phyloP scores from a whole-genome alignment of 768 basidiomycete genomes.

The Clitopilus hobsonii region DNA sequence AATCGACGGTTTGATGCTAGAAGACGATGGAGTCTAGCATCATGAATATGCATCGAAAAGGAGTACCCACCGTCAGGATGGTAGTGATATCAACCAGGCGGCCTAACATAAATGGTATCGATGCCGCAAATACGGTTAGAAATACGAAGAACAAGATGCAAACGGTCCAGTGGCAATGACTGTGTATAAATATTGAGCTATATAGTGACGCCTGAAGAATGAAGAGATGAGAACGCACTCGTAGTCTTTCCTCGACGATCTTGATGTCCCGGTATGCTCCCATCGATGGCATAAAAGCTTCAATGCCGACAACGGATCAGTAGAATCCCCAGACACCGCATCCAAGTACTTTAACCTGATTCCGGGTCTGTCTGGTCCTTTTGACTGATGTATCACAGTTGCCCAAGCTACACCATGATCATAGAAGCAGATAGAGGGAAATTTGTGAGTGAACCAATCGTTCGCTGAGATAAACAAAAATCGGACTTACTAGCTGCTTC shows the following conservation, averaged over 20 bases:
- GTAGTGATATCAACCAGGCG: conserved; percentile 30
- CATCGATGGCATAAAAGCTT: conserved; percentile 29
- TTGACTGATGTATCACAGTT: conserved; percentile 38
- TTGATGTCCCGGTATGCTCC: conserved; percentile 27
- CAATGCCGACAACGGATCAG: conserved; percentile 23
- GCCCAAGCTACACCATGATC: conserved; percentile 46
- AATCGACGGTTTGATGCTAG: conserved; percentile 28
- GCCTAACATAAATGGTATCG: conserved; percentile 30
- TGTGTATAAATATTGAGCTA: conserved; percentile 14
- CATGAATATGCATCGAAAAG: background rate
- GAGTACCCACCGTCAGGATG: conserved; percentile 18
- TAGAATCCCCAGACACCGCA: conserved; percentile 22
- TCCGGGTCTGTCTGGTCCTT: conserved; percentile 22
- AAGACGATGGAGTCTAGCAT: background rate
- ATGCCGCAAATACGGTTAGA: conserved; percentile 19
- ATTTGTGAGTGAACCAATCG: too few relatives aligned
- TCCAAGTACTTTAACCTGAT: conserved; percentile 32
- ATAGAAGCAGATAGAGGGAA: too few relatives aligned
- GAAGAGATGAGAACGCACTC: conserved; percentile 29
- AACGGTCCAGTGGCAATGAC: conserved; percentile 31
- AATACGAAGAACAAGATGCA: conserved; percentile 30
- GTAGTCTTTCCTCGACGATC: conserved; percentile 22
- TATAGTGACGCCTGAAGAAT: too few relatives aligned
- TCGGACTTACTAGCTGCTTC: conserved; percentile 33
- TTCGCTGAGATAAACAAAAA: too few relatives aligned